Base-by-base conservation (phyloP, 768 basidiomycete genomes). In the Rhodocollybia butyracea region DNA sequence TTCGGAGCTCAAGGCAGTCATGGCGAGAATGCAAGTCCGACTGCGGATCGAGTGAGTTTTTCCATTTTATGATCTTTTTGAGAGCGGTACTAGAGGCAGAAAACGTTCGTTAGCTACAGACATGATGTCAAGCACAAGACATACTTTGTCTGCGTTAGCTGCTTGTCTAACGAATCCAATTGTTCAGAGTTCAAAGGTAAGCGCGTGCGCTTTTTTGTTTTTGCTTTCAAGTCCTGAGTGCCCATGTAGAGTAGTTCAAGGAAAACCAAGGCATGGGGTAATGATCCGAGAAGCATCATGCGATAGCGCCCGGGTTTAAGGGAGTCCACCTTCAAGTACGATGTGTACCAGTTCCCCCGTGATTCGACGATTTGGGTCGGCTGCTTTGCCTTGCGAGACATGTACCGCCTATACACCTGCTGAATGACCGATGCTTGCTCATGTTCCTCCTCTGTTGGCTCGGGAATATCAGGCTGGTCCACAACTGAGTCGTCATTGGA, bases 391-490 rank as follows among this genome's bases (percentile, higher is more conserved):
- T 46, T 57, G 11, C 55, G 59, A 45, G 21, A 36, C 8, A 29
- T 24, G 19, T 50, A 58, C 26, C 42, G 55, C 31, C 43, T 56
- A 54, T 59, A 64, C 5, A 59, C 46, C 15, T 41, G 53, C 57
- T 67, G 66, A 27, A 72, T 66, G 13, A 51, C 57, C 11, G 24
- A 19, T 3, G 64, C 72, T 3, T 67, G 66, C 0, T 12, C n/a
- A 3, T 62, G 59, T 45, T 75, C 72, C 2, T 62, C 15, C n/a
- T n/a, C n/a, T n/a, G n/a, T n/a, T 21, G 56, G 63, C n/a, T 58
- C 59, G 30, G 59, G 62, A 1, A 51, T 59, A 1, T 47, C 60
- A 30, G 62, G 57, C 26, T 57, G 54, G 50, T 67, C 57, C n/a
- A 61, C 46, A 30, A 43, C 3, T 31, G 59, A 19, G 55, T 51